phyloP scores from a whole-genome alignment of 2,329 filamentous ascomycete species.

The Aspergillus tanneri region DNA sequence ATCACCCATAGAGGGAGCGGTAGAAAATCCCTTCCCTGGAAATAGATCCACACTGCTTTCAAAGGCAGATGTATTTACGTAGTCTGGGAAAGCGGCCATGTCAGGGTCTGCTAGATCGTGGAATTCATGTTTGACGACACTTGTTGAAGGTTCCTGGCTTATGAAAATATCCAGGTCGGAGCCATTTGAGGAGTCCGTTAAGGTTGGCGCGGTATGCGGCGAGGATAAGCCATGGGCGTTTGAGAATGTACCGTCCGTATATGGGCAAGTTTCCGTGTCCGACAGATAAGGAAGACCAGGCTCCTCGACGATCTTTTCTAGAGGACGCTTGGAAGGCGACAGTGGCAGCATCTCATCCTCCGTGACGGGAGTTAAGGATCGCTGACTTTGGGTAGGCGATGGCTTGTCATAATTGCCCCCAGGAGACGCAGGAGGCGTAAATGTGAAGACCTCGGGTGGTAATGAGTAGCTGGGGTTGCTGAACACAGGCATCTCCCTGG shows the following conservation, averaged over 20 bases:
- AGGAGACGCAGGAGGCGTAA: slow-evolving; percentile 50
- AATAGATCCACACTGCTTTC: slow-evolving; percentile 36
- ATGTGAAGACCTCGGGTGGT: slow-evolving; percentile 44
- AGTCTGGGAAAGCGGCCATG: slow-evolving; percentile 38
- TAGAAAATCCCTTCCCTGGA: slow-evolving; percentile 32
- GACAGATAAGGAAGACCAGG: slow-evolving; percentile 29
- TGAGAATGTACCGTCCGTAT: slow-evolving; percentile 30
- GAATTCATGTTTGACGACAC: slow-evolving; percentile 33
- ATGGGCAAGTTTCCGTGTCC: slow-evolving; percentile 29
- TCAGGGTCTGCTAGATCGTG: slow-evolving; percentile 29
- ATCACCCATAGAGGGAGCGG: slow-evolving; percentile 26
- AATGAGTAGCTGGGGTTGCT: slow-evolving; percentile 34
- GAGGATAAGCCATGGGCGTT: slow-evolving; percentile 36
- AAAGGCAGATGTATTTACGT: slow-evolving; percentile 33
- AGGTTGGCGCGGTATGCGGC: slow-evolving; percentile 36
- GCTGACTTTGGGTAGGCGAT: slow-evolving; percentile 36
- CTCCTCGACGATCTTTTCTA: slow-evolving; percentile 34
- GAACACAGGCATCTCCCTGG: slow-evolving; percentile 33
- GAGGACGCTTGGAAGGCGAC: slow-evolving; percentile 32
- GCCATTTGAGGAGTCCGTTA: slow-evolving; percentile 34
- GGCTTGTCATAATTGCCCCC: slow-evolving; percentile 40
- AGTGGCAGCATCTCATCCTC: slow-evolving; percentile 40
- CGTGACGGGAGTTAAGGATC: slow-evolving; percentile 40
- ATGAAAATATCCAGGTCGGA: slow-evolving; percentile 45
- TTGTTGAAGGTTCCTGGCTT: slow-evolving; percentile 32